phyloP scores from a whole-genome alignment of 257 asterid species.

The Plantago major region DNA sequence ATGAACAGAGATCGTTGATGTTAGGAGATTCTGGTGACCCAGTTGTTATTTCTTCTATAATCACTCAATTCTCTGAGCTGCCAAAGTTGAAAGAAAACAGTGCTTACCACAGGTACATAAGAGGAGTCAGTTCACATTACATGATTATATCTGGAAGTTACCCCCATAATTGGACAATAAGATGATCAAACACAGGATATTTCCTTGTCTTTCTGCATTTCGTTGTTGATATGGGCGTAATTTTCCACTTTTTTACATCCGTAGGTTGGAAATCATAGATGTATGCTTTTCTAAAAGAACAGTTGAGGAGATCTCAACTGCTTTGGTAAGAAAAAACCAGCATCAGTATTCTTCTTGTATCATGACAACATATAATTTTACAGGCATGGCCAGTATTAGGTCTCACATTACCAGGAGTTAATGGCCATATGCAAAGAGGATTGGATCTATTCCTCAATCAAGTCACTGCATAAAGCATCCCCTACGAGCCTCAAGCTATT shows the following conservation, averaged over 20 bases:
- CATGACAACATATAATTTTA: not conserved
- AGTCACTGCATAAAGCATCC: slow-evolving; percentile 69
- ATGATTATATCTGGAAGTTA: no score
- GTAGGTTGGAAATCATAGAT: slow-evolving; percentile 61
- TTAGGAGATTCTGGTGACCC: slow-evolving; percentile 70
- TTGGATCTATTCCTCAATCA: slow-evolving; percentile 65
- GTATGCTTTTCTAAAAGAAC: slow-evolving; percentile 65
- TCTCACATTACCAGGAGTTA: slow-evolving; percentile 48
- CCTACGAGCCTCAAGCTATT: slow-evolving; percentile 84
- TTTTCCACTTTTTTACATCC: not conserved
- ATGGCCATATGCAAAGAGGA: slow-evolving; percentile 42
- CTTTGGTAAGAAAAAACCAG: slow-evolving; percentile 51
- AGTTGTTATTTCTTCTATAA: slow-evolving; percentile 47
- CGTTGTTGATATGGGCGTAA: not conserved
- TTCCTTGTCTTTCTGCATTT: not conserved
- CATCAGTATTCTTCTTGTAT: slow-evolving; percentile 5
- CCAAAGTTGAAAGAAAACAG: slow-evolving; percentile 62
- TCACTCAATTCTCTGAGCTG: slow-evolving; percentile 41
- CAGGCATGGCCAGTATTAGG: not conserved
- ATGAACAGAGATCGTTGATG: slow-evolving; percentile 47
- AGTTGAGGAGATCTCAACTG: slow-evolving; percentile 59
- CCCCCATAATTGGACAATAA: no score
- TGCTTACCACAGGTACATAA: slow-evolving; percentile 49
- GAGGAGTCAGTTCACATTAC: no score
- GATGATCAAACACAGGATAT: no score